Evolutionary conservation across 306 rosid genomes (phyloP).

Genomic region (Castanopsis chinensis): DNA sequence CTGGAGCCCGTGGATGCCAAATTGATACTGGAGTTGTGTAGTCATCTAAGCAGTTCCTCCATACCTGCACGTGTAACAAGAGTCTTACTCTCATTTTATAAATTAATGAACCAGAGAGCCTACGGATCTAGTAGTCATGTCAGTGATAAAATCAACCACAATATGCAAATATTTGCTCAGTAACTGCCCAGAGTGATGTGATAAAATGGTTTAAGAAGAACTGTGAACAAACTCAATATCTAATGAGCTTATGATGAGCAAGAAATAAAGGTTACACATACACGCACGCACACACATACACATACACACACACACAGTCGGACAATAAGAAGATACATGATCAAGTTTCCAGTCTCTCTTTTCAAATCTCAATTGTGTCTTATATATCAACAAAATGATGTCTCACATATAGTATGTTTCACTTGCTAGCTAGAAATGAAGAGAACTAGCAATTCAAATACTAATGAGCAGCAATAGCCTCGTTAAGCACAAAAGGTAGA

Average conservation of each 20-base stretch:
- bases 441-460: background rate
- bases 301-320: too few relatives aligned
- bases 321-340: too few relatives aligned
- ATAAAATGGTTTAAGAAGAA: background rate
- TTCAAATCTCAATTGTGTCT: background rate
- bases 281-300: too few relatives aligned
- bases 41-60: constrained; percentile 92
- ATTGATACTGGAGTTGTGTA: constrained; percentile 63
- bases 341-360: too few relatives aligned
- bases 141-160: background rate
- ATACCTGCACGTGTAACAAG: constrained; percentile 52
- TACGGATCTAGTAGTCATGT: background rate
- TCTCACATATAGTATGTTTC: background rate
- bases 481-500: background rate
- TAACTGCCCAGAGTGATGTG: background rate
- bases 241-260: background rate
- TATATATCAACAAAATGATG: background rate
- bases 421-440: background rate
- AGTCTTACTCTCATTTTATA: constrained; percentile 9
- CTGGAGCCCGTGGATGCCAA: constrained; percentile 96
- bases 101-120: constrained; percentile 11
- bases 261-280: background rate
- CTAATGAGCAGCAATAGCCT: background rate
- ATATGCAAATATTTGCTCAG: background rate
- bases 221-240: background rate